A percentile compares a stretch with the other conserved stretches of the same genome.
phyloP scores from a whole-genome alignment of 352 stramenopile genomes.

The Pythium monospermum region DNA sequence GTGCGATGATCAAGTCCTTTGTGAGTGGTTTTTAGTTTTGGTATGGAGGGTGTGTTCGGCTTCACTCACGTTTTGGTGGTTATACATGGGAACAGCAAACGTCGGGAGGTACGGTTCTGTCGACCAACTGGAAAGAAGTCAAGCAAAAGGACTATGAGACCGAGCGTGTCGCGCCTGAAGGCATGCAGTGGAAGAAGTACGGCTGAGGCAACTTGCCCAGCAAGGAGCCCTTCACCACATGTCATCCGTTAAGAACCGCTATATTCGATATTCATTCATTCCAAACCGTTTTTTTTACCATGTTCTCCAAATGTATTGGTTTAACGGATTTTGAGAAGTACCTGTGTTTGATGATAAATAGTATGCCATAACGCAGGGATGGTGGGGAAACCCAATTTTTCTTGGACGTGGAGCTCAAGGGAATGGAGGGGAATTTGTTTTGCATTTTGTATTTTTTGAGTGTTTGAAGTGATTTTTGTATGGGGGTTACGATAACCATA shows the following conservation, averaged over 20 bases:
- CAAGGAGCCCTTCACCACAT: too few relatives aligned
- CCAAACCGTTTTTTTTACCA: too few relatives aligned
- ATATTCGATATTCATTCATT: too few relatives aligned
- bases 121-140: slow-evolving; percentile 91
- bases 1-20: slow-evolving; percentile 93
- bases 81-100: slow-evolving; percentile 62
- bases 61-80: slow-evolving; percentile 1
- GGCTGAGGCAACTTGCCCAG: slow-evolving; percentile 19
- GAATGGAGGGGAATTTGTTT: background rate
- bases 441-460: background rate
- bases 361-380: too few relatives aligned
- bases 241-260: too few relatives aligned
- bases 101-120: slow-evolving; percentile 89
- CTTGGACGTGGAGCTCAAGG: too few relatives aligned
- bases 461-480: background rate
- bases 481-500: too few relatives aligned
- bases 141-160: slow-evolving; percentile 88
- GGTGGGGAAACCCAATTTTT: too few relatives aligned
- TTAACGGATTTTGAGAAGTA: too few relatives aligned
- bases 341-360: too few relatives aligned
- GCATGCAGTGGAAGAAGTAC: slow-evolving; percentile 91
- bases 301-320: too few relatives aligned
- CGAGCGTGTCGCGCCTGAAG: slow-evolving; percentile 72
- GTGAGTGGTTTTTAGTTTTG: slow-evolving; percentile 34
- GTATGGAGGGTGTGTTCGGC: background rate